Percentiles rank a stretch among this genome's conserved stretches.
Conservation (phyloP, 805 yeast species). For the Candida oleophila region DNA sequence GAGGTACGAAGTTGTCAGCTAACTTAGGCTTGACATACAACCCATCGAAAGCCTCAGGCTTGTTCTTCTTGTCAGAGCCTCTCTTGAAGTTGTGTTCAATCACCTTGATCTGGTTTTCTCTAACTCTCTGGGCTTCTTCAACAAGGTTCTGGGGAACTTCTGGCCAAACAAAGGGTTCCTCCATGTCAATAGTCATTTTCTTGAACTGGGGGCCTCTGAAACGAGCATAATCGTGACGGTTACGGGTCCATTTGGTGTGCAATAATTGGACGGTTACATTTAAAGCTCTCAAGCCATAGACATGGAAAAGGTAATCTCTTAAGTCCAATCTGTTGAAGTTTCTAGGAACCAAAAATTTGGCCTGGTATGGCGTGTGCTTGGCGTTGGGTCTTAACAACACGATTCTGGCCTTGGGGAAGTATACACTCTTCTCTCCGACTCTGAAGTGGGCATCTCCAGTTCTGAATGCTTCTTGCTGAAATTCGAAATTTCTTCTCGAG, state of each 20-base stretch:
- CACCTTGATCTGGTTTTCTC: slow-evolving; percentile 49
- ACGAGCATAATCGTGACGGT: slow-evolving; percentile 58
- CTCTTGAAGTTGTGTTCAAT: slow-evolving; percentile 48
- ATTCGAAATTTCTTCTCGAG: slow-evolving; percentile 37
- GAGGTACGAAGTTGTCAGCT: slow-evolving; percentile 40
- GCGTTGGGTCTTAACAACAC: slow-evolving; percentile 87
- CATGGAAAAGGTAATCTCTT: slow-evolving; percentile 87
- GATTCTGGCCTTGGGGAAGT: slow-evolving; percentile 83
- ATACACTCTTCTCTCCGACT: slow-evolving; percentile 73
- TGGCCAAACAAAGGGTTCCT: slow-evolving; percentile 96
- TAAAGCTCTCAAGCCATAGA: slow-evolving; percentile 87
- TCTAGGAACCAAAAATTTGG: slow-evolving; percentile 91
- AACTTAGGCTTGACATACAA: slow-evolving; percentile 46
- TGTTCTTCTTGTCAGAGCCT: slow-evolving; percentile 63
- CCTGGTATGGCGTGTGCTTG: slow-evolving; percentile 96
- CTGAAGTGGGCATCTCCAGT: slow-evolving; percentile 75
- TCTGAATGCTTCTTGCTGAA: slow-evolving; percentile 51
- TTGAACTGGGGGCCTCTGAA: slow-evolving; percentile 78
- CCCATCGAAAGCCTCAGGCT: slow-evolving; percentile 78
- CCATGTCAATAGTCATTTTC: slow-evolving; percentile 96
- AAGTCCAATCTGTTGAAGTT: slow-evolving; percentile 91
- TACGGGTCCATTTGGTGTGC: slow-evolving; percentile 65
- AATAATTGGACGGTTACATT: slow-evolving; percentile 83
- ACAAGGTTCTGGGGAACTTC: slow-evolving; percentile 42
- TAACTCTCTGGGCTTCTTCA: slow-evolving; percentile 35